Conservation (phyloP, 164 flowering plant species). For the Vitis vinifera region ASM3070453v1 NC_081815.1:2062501-2063000, state of each 20-base stretch:
- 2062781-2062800: not conserved
- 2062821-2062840: not conserved
- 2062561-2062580: not conserved
- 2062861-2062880: not conserved
- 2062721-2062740: slow-evolving; percentile 82
- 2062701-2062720: slow-evolving; percentile 58
- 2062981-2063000: too few relatives aligned
- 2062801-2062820: not conserved
- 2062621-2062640: slow-evolving; percentile 2
- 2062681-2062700: slow-evolving; percentile 86
- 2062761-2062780: slow-evolving; percentile 88
- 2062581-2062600: not conserved
- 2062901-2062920: not conserved
- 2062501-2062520: not conserved
- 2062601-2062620: slow-evolving; percentile 9
- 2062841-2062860: slow-evolving; percentile 3
- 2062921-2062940: too few relatives aligned
- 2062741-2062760: slow-evolving; percentile 81
- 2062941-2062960: too few relatives aligned
- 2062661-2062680: slow-evolving; percentile 71
- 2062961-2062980: too few relatives aligned
- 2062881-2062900: not conserved
- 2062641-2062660: slow-evolving; percentile 89
- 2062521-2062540: not conserved
- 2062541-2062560: not conserved